phyloP scores from a whole-genome alignment of 23 red algal species.

The Gracilaria vermiculophylla region DNA sequence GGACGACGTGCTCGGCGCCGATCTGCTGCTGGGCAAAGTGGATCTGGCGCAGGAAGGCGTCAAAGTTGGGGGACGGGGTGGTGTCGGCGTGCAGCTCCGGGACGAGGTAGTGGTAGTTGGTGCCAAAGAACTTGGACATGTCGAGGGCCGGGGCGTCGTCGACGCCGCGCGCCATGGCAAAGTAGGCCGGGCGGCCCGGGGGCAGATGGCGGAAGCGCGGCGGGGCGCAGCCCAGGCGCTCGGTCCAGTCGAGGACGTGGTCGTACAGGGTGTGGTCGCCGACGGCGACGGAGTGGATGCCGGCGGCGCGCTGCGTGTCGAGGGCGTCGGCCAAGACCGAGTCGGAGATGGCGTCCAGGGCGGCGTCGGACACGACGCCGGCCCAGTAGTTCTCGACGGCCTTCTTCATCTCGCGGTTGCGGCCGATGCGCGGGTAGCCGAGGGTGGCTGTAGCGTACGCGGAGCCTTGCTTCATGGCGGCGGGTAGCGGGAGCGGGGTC shows the following conservation, averaged over 20 bases:
- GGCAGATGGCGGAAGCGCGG: slow-evolving; percentile 34
- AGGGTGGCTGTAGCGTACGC: slow-evolving; percentile 45
- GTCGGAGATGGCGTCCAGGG: slow-evolving; percentile 42
- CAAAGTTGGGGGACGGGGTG: slow-evolving; percentile 33
- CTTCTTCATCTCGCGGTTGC: slow-evolving; percentile 88
- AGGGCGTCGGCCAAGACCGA: slow-evolving; percentile 21
- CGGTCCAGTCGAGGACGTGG: slow-evolving; percentile 76
- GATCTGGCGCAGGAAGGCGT: slow-evolving; percentile 33
- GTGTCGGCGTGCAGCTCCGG: slow-evolving; percentile 65
- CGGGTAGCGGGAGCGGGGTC: neutral
- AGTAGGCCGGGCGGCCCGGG: slow-evolving; percentile 60
- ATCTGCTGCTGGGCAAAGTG: slow-evolving; percentile 29
- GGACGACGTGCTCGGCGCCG: slow-evolving; percentile 53
- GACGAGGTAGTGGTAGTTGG: slow-evolving; percentile 93
- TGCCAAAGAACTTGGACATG: slow-evolving; percentile 91
- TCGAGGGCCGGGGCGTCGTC: slow-evolving; percentile 62
- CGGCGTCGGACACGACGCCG: slow-evolving; percentile 30
- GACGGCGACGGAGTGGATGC: slow-evolving; percentile 55
- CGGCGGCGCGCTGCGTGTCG: slow-evolving; percentile 43
- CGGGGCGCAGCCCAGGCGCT: slow-evolving; percentile 56
- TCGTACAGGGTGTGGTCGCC: slow-evolving; percentile 84
- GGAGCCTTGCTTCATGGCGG: neutral
- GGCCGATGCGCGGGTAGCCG: slow-evolving; percentile 87
- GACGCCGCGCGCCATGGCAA: slow-evolving; percentile 85
- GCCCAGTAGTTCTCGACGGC: slow-evolving; percentile 81